Evolutionary conservation across 2,329 filamentous ascomycete species (phyloP).

Genomic region (Phoma herbarum): DNA sequence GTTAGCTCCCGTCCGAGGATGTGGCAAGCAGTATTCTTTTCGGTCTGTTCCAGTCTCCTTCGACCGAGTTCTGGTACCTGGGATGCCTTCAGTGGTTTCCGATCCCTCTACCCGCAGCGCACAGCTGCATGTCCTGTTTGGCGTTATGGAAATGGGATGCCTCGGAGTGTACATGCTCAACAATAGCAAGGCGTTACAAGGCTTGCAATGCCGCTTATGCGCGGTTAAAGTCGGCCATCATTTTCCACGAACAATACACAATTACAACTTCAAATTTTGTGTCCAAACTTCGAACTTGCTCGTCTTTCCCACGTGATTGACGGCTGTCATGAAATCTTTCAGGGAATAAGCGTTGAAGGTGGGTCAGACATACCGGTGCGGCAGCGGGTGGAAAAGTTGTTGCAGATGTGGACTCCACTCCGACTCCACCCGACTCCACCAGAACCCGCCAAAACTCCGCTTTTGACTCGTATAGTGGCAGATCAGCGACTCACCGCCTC

Average conservation of each 20-base stretch:
- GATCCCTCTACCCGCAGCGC: constrained; percentile 7
- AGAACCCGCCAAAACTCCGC: constrained; percentile 2
- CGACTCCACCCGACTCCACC: constrained; percentile 15
- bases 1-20: constrained; percentile 19
- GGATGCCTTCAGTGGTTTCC: constrained; percentile 1
- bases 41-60: constrained; percentile 4
- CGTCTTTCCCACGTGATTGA: constrained; percentile 5
- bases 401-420: constrained; percentile 19
- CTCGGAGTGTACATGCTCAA: constrained; percentile 19
- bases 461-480: constrained; percentile 16
- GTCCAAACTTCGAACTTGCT: background rate
- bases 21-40: constrained; percentile 5
- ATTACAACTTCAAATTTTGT: constrained; percentile 1
- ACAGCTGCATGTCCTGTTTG: constrained; percentile 25
- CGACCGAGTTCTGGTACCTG: constrained; percentile 5
- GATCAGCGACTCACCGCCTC: constrained; percentile 19
- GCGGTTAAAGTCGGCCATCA: constrained; percentile 8
- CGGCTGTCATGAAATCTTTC: background rate
- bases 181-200: constrained; percentile 24
- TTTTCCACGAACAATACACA: background rate
- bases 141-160: constrained; percentile 16
- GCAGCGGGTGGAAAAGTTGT: constrained; percentile 22
- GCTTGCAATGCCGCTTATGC: constrained; percentile 6
- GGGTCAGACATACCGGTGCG: constrained; percentile 19
- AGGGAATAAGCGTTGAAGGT: constrained; percentile 12